A percentile compares a stretch with the other conserved stretches of the same genome.
Evolutionary conservation across 2,329 filamentous ascomycete species (phyloP).

Genomic region (Drechmeria coniospora): DNA sequence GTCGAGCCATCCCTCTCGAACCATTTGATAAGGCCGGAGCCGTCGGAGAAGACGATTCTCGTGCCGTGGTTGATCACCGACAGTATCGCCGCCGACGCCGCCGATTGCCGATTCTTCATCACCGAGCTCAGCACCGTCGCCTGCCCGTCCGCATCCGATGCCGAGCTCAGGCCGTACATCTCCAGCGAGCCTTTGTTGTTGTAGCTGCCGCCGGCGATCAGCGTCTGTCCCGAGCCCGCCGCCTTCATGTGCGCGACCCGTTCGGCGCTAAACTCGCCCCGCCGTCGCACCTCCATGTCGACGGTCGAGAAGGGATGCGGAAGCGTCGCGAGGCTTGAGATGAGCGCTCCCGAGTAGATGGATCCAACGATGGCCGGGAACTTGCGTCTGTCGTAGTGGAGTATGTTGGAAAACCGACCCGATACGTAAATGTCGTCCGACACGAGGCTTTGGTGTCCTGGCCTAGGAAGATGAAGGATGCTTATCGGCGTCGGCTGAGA

Average conservation of each 20-base stretch:
- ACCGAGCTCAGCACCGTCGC: slow-evolving; percentile 25
- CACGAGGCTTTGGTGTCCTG: slow-evolving; percentile 34
- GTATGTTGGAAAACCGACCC: slow-evolving; percentile 74
- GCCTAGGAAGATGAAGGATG: slow-evolving; percentile 58
- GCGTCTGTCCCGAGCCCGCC: slow-evolving; percentile 39
- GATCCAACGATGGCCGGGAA: slow-evolving; percentile 66
- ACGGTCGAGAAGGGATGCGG: slow-evolving; percentile 51
- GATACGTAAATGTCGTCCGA: slow-evolving; percentile 77
- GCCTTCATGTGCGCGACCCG: slow-evolving; percentile 38
- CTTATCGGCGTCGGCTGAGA: slow-evolving; percentile 70
- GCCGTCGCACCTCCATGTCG: slow-evolving; percentile 41
- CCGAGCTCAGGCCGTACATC: slow-evolving; percentile 50
- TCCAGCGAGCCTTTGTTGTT: slow-evolving; percentile 84
- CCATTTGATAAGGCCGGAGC: slow-evolving; percentile 76
- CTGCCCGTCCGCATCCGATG: slow-evolving; percentile 11
- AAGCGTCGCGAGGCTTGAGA: slow-evolving; percentile 57
- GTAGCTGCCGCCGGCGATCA: slow-evolving; percentile 79
- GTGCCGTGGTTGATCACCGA: slow-evolving; percentile 71
- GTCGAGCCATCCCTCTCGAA: slow-evolving; percentile 69
- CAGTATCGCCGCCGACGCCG: slow-evolving; percentile 64
- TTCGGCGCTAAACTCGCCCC: slow-evolving; percentile 37
- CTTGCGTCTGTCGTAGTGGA: slow-evolving; percentile 77
- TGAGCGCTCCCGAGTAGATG: slow-evolving; percentile 67
- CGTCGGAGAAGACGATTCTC: slow-evolving; percentile 69
- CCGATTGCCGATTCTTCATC: slow-evolving; percentile 71